Percentiles rank a stretch among this genome's conserved stretches.
These are phyloP conservation scores for Verticillium isaacii DNA, from an alignment of 2,329 filamentous ascomycete species.

Conservation along the genomic window DNA sequence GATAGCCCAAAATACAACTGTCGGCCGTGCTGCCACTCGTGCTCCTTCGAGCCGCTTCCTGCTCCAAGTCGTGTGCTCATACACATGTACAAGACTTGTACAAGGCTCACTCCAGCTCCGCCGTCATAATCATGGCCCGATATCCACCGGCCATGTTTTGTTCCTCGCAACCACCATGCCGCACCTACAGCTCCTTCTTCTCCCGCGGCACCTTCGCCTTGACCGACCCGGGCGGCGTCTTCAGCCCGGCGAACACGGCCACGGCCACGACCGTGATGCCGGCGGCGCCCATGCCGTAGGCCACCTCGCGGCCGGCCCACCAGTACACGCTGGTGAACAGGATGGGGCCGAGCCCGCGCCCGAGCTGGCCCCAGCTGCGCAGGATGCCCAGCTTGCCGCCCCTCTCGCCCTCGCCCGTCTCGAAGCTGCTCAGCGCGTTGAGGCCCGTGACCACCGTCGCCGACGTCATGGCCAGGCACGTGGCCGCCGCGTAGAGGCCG, in stretches of 20 bases:
- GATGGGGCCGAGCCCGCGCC: constrained; percentile 79
- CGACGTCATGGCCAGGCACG: constrained; percentile 81
- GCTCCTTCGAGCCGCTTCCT: background rate
- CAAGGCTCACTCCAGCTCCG: background rate
- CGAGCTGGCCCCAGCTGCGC: constrained; percentile 78
- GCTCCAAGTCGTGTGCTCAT: background rate
- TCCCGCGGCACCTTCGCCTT: constrained; percentile 17
- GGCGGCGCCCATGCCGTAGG: constrained; percentile 74
- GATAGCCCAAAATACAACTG: no score
- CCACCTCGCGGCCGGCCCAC: constrained; percentile 89
- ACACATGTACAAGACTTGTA: background rate
- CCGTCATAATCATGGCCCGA: background rate
- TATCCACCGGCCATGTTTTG: background rate
- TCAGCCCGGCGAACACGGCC: constrained; percentile 67
- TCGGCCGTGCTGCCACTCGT: background rate
- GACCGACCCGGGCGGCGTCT: constrained; percentile 48
- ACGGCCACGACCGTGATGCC: constrained; percentile 73
- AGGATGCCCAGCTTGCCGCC: constrained; percentile 84
- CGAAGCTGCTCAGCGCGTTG: constrained; percentile 87
- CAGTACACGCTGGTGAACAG: constrained; percentile 95
- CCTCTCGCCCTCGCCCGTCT: constrained; percentile 73
- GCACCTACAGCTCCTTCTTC: constrained; percentile 8
- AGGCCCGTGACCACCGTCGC: constrained; percentile 92
- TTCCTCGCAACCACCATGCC: background rate
- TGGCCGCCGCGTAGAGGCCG: constrained; percentile 76